Percentiles rank a stretch among this genome's conserved stretches.
phyloP scores from a whole-genome alignment of 352 stramenopile genomes.

The Phytophthora pini region DNA sequence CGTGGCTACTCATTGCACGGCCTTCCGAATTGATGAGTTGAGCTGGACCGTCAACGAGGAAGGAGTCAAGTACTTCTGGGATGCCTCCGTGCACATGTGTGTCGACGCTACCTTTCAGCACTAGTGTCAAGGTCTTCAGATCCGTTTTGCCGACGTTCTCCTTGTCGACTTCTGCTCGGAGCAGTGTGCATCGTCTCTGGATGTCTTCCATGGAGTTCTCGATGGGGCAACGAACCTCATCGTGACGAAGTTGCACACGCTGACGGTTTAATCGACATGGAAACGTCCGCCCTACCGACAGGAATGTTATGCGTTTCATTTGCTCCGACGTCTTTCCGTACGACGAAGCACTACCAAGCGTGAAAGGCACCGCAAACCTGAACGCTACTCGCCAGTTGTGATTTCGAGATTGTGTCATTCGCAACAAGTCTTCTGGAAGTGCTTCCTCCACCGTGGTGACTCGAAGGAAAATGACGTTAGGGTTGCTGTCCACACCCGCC shows the following conservation, averaged over 20 bases:
- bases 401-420: constrained; percentile 17
- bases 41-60: constrained; percentile 37
- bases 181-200: constrained; percentile 57
- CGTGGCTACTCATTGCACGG: constrained; percentile 33
- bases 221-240: constrained; percentile 68
- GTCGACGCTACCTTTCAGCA: constrained; percentile 85
- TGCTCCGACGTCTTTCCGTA: constrained; percentile 77
- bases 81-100: constrained; percentile 80
- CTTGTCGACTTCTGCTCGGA: constrained; percentile 66
- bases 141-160: constrained; percentile 52
- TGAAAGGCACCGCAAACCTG: constrained; percentile 66
- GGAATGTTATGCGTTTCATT: constrained; percentile 69
- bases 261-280: constrained; percentile 62
- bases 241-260: constrained; percentile 39
- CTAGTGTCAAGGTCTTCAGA: constrained; percentile 76
- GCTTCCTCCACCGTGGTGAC: constrained; percentile 49
- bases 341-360: constrained; percentile 31
- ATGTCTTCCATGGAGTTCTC: constrained; percentile 85
- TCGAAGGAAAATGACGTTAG: constrained; percentile 68
- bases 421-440: constrained; percentile 13
- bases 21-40: constrained; percentile 46
- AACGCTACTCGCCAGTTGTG: constrained; percentile 36
- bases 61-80: constrained; percentile 76
- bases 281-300: constrained; percentile 53
- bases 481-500: constrained; percentile 42